Evolutionary conservation across 495 filamentous ascomycete species (phyloP).

Genomic region (Hapsidospora chrysogenum): DNA sequence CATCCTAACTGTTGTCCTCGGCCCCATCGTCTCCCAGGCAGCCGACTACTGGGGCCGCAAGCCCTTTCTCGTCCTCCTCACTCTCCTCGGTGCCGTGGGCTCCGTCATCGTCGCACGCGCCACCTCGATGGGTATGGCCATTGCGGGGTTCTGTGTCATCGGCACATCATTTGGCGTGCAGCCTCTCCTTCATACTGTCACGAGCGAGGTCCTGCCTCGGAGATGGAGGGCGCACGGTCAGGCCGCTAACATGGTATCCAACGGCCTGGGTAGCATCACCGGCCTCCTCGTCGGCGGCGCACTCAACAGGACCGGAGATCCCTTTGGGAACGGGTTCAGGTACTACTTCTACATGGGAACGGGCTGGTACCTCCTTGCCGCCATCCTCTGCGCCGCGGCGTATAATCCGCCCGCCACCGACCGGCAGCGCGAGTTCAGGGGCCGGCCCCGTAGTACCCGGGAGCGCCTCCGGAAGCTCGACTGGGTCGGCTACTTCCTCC

Average conservation of each 20-base stretch:
- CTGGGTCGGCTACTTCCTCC: slow-evolving; percentile 16
- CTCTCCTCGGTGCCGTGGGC: slow-evolving; percentile 12
- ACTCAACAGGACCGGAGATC: slow-evolving; percentile 8
- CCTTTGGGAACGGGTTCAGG: slow-evolving; percentile 10
- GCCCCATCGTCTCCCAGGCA: slow-evolving; percentile 16
- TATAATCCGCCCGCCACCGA: slow-evolving; percentile 12
- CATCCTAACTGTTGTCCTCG: slow-evolving; percentile 15
- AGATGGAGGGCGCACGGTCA: slow-evolving; percentile 13
- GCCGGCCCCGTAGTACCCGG: slow-evolving; percentile 3
- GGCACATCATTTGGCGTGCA: slow-evolving; percentile 15
- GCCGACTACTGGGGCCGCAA: slow-evolving; percentile 22
- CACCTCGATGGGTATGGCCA: slow-evolving; percentile 12
- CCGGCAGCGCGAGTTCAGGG: slow-evolving; percentile 3
- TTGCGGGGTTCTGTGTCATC: slow-evolving; percentile 14
- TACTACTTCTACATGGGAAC: slow-evolving; percentile 14
- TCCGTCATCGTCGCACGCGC: slow-evolving; percentile 15
- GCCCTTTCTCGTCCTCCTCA: slow-evolving; percentile 17
- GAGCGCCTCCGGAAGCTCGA: slow-evolving; percentile 16
- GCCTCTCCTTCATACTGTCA: slow-evolving; percentile 17
- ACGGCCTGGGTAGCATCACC: slow-evolving; percentile 6
- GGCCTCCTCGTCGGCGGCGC: slow-evolving; percentile 10
- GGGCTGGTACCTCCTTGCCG: slow-evolving; percentile 7
- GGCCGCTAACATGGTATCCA: slow-evolving; percentile 10
- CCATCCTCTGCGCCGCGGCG: slow-evolving; percentile 6
- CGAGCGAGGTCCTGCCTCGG: slow-evolving; percentile 17